Base-by-base conservation (phyloP, 2,329 filamentous ascomycete genomes). In the Stromatinia cepivora region DNA sequence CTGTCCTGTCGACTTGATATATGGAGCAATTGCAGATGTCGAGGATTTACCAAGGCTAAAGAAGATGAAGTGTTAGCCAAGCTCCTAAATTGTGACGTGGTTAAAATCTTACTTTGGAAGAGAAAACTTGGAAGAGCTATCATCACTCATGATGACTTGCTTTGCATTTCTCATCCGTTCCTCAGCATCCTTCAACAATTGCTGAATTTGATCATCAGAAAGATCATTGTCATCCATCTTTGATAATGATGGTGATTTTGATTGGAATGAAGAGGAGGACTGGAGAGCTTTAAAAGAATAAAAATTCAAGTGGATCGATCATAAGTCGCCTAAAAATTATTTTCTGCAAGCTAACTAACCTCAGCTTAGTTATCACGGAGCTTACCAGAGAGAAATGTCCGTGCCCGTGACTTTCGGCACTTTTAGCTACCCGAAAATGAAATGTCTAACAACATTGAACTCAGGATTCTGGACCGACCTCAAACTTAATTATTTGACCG, bases 141-240 rank as follows among this genome's bases (percentile, higher is more conserved):
- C 52, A 53, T 66, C 50, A 52, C 39, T 58, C 6, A 58, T n/a
- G 67, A 69, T 57, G 20, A 66, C 68, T 69, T 46, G 52, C 67
- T 70, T 74, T 79, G 77, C 71, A 81, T 81, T 74, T 81, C 79
- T 76, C 69, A 91, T 79, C 71, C 89, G 84, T 70, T 80, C 78
- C 75, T 90, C 87, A 69, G 90, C 89, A 79, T 90, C 84, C 67
- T 83, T 82, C 65, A 92, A 83, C 69, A 92, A 82, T 76, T 85
- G 81, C 67, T 87, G 84, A 64, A 92, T 85, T 76, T 90, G 85
- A 73, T 87, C 84, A 77, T 91, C 88, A 50, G 84, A 86, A 71
- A 90, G 79, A 66, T 84, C 83, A 66, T 83, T 81, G 54, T 77
- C 76, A 22, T 73, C 72, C 75, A 77, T 78, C 50, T 42, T 73